These are phyloP conservation scores for Furcasterigmium furcatum DNA, from an alignment of 2,329 filamentous ascomycete species.

Conservation along the genomic window DNA sequence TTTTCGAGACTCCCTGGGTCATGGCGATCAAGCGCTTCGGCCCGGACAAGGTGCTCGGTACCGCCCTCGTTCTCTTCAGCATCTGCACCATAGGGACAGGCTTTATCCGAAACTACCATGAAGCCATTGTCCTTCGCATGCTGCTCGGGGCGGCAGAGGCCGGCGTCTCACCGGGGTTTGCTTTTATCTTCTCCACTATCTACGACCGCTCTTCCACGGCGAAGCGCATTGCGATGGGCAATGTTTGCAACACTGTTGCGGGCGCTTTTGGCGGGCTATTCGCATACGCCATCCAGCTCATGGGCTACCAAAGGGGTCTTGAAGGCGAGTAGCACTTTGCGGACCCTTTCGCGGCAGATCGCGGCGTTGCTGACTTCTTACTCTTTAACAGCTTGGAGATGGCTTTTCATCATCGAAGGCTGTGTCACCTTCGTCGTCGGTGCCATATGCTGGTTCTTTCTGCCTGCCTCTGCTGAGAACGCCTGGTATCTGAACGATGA, in stretches of 20 bases:
- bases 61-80: slow-evolving; percentile 27
- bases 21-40: slow-evolving; percentile 24
- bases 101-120: slow-evolving; percentile 21
- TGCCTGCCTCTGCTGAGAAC: slow-evolving; percentile 39
- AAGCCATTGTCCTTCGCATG: slow-evolving; percentile 22
- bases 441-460: slow-evolving; percentile 29
- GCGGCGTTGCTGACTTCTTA: no score
- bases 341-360: no score
- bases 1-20: slow-evolving; percentile 25
- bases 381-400: slow-evolving; percentile 46
- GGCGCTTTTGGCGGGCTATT: slow-evolving; percentile 26
- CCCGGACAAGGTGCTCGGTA: slow-evolving; percentile 17
- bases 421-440: slow-evolving; percentile 25
- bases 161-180: slow-evolving; percentile 25
- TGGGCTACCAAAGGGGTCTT: slow-evolving; percentile 40
- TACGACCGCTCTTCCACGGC: slow-evolving; percentile 27
- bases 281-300: slow-evolving; percentile 27
- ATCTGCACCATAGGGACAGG: slow-evolving; percentile 24
- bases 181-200: slow-evolving; percentile 28
- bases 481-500: slow-evolving; percentile 39
- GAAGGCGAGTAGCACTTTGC: no score
- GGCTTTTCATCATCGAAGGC: slow-evolving; percentile 46
- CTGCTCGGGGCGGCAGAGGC: slow-evolving; percentile 30
- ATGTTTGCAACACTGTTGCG: slow-evolving; percentile 23
- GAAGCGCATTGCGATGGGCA: slow-evolving; percentile 23